Evolutionary conservation across 192 early-diverging fungal species (phyloP).

Genomic region (Backusella liffmaniae): DNA sequence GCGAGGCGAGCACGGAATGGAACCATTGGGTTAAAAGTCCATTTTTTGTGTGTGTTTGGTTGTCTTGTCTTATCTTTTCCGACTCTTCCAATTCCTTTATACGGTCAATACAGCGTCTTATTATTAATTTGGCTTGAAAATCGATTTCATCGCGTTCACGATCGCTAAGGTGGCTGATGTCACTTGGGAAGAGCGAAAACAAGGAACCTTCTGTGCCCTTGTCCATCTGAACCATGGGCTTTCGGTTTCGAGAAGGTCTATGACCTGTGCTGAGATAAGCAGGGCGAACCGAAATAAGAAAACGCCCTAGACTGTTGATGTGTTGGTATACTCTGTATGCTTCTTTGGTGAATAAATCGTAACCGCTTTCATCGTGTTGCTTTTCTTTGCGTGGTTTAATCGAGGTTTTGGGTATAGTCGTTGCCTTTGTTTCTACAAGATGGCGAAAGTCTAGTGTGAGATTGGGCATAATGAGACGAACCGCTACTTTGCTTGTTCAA

Average conservation of each 20-base stretch:
- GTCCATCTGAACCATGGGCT: neutral
- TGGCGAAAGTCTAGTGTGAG: constrained; percentile 21
- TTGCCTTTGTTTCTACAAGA: constrained; percentile 12
- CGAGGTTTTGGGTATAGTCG: constrained; percentile 7
- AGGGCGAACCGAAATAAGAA: constrained; percentile 51
- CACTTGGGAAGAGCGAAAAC: constrained; percentile 23
- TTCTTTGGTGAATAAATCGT: constrained; percentile 55
- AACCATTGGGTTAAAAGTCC: constrained; percentile 43
- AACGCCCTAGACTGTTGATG: constrained; percentile 46
- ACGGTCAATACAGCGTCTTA: constrained; percentile 53
- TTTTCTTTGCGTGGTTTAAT: constrained; percentile 1
- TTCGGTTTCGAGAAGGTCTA: constrained; percentile 11
- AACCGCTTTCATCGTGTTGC: constrained; percentile 10
- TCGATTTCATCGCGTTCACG: constrained; percentile 70
- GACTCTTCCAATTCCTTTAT: constrained; percentile 57
- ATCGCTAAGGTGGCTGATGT: constrained; percentile 47
- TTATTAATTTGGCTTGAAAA: constrained; percentile 56
- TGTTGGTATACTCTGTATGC: constrained; percentile 57
- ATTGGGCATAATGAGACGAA: constrained; percentile 12
- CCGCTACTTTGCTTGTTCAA: neutral
- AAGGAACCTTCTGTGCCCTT: constrained; percentile 2
- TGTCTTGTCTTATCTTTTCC: constrained; percentile 40
- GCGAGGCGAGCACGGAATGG: constrained; percentile 26
- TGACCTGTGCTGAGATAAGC: constrained; percentile 42
- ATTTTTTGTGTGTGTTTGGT: constrained; percentile 7